A percentile compares a stretch with the other conserved stretches of the same genome.
Conservation (phyloP, 2,329 filamentous ascomycete genomes). For the Colletotrichum phormii region DNA sequence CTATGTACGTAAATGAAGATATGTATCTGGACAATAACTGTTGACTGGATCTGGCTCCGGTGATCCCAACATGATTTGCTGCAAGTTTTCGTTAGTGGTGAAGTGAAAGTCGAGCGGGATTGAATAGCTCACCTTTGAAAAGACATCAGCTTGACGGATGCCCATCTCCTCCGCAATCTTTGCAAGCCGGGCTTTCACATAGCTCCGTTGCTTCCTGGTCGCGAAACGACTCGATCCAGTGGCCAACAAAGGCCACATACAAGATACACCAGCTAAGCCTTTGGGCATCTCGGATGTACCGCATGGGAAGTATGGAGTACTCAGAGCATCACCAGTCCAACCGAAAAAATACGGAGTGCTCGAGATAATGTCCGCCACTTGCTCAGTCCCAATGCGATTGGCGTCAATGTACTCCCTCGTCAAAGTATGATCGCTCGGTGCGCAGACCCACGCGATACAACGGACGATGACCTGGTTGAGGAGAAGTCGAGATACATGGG, state of each 20-base stretch:
- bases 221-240: slow-evolving; percentile 40
- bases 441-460: slow-evolving; percentile 41
- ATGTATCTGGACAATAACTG: slow-evolving; percentile 31
- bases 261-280: slow-evolving; percentile 39
- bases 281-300: slow-evolving; percentile 41
- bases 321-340: slow-evolving; percentile 39
- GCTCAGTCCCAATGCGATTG: slow-evolving; percentile 37
- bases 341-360: slow-evolving; percentile 41
- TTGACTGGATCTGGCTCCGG: slow-evolving; percentile 24
- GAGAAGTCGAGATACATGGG: slow-evolving; percentile 39
- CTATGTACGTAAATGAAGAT: slow-evolving; percentile 29
- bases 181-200: slow-evolving; percentile 37
- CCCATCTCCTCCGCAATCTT: slow-evolving; percentile 41
- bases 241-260: slow-evolving; percentile 40
- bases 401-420: slow-evolving; percentile 39
- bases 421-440: slow-evolving; percentile 38
- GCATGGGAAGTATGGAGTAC: slow-evolving; percentile 41
- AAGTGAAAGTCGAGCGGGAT: background rate
- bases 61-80: slow-evolving; percentile 26
- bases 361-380: slow-evolving; percentile 39
- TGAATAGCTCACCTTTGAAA: slow-evolving; percentile 35
- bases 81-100: background rate
- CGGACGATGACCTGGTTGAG: slow-evolving; percentile 39
- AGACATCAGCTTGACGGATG: slow-evolving; percentile 41
- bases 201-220: slow-evolving; percentile 36